phyloP scores from a whole-genome alignment of 2,329 filamentous ascomycete genomes.

The Calcarisporium arbuscula region DNA sequence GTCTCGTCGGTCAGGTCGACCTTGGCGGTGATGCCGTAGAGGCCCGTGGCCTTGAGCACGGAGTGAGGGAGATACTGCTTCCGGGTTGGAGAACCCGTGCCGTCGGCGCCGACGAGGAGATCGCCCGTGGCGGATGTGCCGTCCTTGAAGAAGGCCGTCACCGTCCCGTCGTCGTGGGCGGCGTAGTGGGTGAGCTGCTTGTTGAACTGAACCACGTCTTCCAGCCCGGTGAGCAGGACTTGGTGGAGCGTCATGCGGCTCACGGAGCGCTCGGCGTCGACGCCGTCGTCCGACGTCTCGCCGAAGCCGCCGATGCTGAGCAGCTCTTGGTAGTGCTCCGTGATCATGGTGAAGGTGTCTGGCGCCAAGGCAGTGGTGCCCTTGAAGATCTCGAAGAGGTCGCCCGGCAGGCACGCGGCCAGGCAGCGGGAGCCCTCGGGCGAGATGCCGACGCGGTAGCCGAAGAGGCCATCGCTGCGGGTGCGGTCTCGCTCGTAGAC shows the following conservation, averaged over 20 bases:
- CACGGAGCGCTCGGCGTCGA: conserved; percentile 12
- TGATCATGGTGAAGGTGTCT: conserved; percentile 10
- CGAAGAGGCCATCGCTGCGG: conserved; percentile 11
- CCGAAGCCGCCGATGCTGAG: conserved; percentile 8
- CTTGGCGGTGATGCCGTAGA: conserved; percentile 10
- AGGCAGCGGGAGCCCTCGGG: conserved; percentile 13
- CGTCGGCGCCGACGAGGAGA: conserved; percentile 14
- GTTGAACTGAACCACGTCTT: conserved; percentile 10
- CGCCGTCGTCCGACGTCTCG: conserved; percentile 6
- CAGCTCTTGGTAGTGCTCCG: conserved; percentile 8
- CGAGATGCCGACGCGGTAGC: conserved; percentile 15
- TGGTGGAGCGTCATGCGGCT: conserved; percentile 12
- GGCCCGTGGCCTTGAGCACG: conserved; percentile 8
- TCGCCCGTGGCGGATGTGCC: conserved; percentile 6
- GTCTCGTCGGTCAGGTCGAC: conserved; percentile 9
- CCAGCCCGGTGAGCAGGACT: conserved; percentile 11
- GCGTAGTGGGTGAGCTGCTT: conserved; percentile 10
- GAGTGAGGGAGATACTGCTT: conserved; percentile 11
- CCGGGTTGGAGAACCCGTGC: conserved; percentile 9
- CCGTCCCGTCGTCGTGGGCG: conserved; percentile 7
- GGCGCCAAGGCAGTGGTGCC: conserved; percentile 8
- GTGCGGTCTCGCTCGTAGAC: conserved; percentile 14
- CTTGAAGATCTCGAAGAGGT: conserved; percentile 11
- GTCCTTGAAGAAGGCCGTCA: conserved; percentile 11
- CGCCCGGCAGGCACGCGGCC: conserved; percentile 7